Conservation (phyloP, 2,329 filamentous ascomycete genomes). For the Alternaria panax region DNA sequence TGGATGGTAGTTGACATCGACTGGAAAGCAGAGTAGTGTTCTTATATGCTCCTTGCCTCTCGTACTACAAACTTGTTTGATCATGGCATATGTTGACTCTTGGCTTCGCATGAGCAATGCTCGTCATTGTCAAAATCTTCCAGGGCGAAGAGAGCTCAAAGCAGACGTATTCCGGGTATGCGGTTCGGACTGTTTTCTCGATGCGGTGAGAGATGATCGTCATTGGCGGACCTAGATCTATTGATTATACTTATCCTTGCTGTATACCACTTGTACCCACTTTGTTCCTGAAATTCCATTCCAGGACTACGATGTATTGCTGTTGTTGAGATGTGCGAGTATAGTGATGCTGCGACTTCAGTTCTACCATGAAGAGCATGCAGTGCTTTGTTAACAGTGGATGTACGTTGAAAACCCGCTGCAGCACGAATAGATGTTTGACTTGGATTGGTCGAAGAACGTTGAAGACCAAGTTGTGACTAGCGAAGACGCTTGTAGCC, state of each 20-base stretch:
- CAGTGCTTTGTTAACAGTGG: neutral
- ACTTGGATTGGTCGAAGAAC: neutral
- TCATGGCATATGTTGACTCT: neutral
- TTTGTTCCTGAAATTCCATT: neutral
- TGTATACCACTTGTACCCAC: conserved; percentile 5
- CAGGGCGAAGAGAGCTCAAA: neutral
- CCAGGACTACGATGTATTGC: neutral
- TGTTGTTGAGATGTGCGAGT: neutral
- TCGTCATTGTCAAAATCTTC: conserved; percentile 15
- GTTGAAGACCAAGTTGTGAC: neutral
- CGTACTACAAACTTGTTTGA: neutral
- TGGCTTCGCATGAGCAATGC: neutral
- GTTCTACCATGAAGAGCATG: neutral
- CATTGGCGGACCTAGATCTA: conserved; percentile 1
- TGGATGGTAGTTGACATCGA: neutral
- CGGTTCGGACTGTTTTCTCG: conserved; percentile 5
- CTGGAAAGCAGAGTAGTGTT: neutral
- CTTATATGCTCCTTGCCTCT: neutral
- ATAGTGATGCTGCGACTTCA: neutral
- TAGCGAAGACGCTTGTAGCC: neutral
- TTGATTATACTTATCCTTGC: conserved; percentile 11
- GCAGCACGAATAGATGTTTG: neutral
- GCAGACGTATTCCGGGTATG: neutral
- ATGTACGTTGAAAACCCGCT: neutral
- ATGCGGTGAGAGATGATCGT: neutral